Evolutionary conservation across 1,139 yeast genomes (phyloP).

Genomic region (Zygoascus hellenicus): DNA sequence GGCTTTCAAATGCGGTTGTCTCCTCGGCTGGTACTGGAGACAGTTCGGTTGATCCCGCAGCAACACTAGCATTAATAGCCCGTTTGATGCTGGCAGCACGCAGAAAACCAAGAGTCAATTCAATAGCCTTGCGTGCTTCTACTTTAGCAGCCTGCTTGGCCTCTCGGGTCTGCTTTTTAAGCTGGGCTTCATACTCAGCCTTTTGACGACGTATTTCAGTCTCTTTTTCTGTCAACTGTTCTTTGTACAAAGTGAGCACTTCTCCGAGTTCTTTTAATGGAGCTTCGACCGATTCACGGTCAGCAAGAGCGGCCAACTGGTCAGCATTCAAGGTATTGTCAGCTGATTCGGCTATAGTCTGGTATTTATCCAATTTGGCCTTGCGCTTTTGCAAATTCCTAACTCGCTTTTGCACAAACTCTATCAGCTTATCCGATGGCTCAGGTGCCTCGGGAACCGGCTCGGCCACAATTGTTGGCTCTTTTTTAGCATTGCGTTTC

Average conservation of each 20-base stretch:
- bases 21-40: slow-evolving; percentile 20
- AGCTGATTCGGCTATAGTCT: slow-evolving; percentile 25
- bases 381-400: slow-evolving; percentile 36
- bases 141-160: slow-evolving; percentile 12
- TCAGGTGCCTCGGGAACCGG: slow-evolving; percentile 2
- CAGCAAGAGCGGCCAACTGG: slow-evolving; percentile 32
- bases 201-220: slow-evolving; percentile 14
- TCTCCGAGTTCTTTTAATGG: slow-evolving; percentile 35
- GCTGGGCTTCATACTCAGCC: slow-evolving; percentile 16
- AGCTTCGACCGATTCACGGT: slow-evolving; percentile 33
- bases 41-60: slow-evolving; percentile 5
- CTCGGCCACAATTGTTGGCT: slow-evolving; percentile 2
- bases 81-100: slow-evolving; percentile 35
- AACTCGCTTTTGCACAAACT: slow-evolving; percentile 32
- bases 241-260: slow-evolving; percentile 25
- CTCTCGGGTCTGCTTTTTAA: slow-evolving; percentile 8
- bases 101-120: slow-evolving; percentile 29
- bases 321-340: slow-evolving; percentile 31
- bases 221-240: slow-evolving; percentile 17
- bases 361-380: slow-evolving; percentile 33
- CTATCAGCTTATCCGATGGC: slow-evolving; percentile 25
- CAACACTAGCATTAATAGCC: slow-evolving; percentile 22
- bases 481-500: slow-evolving; percentile 19
- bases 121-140: slow-evolving; percentile 20
- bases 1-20: slow-evolving; percentile 30